Base-by-base conservation (phyloP, 352 stramenopile genomes). In the Stramenopiles sp. region DNA sequence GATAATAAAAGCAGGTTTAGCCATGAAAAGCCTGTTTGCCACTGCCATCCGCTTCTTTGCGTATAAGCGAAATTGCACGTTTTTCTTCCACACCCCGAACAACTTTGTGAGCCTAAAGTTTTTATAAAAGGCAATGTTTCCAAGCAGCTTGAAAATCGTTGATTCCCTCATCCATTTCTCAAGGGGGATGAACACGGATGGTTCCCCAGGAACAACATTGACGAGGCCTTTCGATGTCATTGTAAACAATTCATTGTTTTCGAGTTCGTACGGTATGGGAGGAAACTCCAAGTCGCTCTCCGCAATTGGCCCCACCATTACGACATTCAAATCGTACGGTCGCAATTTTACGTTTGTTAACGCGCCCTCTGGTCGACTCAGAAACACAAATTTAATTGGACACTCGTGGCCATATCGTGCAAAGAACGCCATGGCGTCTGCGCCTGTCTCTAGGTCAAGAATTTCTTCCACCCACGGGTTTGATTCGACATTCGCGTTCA, bases 381-480 rank as follows among this genome's bases (percentile, higher is more conserved):
- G 75, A 75, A 96, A 88, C 32, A 97, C 89, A 74, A 96, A 96
- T 81, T 96, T 97, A 74, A 96, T 90, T 69, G 90, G 86, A 68
- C 82, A 92, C 48, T 91, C 87, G 0, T 88, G 86, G 32, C 90
- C 89, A 77, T 94, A 90, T 69, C 89, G 85, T 0, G 88, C 90
- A 49, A 97, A 97, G 75, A 96, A 97, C 0, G 92, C 88, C 32
- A 97, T 94, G 0, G 89, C 84, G 74, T 97, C 91, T 77, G 95
- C 89, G 1, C 89, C 88, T 0, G 85, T 84, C 32, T 76, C 4
- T 25, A 83, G 73, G 69, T 3, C n/a, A n/a, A n/a, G n/a, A n/a
- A n/a, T n/a, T n/a, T n/a, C n/a, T n/a, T n/a, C n/a, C n/a, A n/a
- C n/a, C n/a, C n/a, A n/a, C n/a, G n/a, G n/a, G n/a, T n/a, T n/a